A percentile compares a stretch with the other conserved stretches of the same genome.
phyloP scores from a whole-genome alignment of 805 yeast genomes.

The Nakazawaea peltata region DNA sequence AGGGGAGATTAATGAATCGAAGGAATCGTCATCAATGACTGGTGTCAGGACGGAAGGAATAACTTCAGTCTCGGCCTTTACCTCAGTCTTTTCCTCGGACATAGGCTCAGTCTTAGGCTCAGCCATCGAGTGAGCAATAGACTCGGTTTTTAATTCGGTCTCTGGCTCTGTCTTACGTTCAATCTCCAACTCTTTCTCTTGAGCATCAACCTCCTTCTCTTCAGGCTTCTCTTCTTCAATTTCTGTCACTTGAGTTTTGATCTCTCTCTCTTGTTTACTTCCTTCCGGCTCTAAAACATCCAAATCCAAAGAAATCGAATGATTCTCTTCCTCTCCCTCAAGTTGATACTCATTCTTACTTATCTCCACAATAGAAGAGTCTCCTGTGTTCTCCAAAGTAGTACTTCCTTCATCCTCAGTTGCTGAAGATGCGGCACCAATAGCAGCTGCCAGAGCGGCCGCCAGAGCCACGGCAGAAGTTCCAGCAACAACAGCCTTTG shows the following conservation, averaged over 20 bases:
- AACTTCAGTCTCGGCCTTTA: background rate
- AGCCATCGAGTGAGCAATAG: too few species aligned
- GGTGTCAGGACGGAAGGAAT: background rate
- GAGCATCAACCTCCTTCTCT: background rate
- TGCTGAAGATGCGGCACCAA: background rate
- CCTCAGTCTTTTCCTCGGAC: too few species aligned
- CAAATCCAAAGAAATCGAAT: background rate
- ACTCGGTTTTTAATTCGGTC: too few species aligned
- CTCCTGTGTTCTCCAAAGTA: conserved; percentile 5
- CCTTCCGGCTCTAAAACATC: too few species aligned
- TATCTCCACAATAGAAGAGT: conserved; percentile 1
- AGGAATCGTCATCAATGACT: background rate
- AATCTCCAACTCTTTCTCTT: too few species aligned
- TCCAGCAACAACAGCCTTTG: too few species aligned
- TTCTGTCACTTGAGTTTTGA: background rate
- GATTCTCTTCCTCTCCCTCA: conserved; percentile 31
- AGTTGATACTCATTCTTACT: conserved; percentile 9
- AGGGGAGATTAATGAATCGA: background rate
- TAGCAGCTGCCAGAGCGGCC: too few species aligned
- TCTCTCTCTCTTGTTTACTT: background rate
- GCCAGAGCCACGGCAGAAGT: too few species aligned
- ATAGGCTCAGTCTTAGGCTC: too few species aligned
- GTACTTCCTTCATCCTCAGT: conserved; percentile 9
- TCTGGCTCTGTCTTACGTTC: too few species aligned
- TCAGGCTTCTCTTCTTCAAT: background rate